phyloP scores from a whole-genome alignment of 2,329 filamentous ascomycete species.

The Penicillium sp. region DNA sequence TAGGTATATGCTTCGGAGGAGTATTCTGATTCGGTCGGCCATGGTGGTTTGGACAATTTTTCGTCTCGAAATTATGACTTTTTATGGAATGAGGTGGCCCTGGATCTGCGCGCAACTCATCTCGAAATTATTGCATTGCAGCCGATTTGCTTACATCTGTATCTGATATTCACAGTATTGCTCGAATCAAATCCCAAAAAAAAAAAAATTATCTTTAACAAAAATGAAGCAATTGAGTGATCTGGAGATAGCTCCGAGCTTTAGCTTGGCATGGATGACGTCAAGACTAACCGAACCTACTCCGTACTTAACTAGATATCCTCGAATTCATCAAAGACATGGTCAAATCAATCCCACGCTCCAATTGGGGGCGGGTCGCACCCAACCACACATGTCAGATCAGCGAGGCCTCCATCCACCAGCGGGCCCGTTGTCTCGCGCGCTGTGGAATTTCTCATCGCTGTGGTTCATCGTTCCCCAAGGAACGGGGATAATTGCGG shows the following conservation, averaged over 20 bases:
- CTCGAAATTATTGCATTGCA: neutral
- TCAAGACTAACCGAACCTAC: neutral
- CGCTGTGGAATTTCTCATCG: constrained; percentile 37
- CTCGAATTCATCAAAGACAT: neutral
- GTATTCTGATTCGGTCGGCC: constrained; percentile 2
- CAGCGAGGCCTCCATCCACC: neutral
- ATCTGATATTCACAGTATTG: neutral
- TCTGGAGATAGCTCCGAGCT: neutral
- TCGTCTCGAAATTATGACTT: neutral
- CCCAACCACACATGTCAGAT: neutral
- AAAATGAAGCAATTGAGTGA: neutral
- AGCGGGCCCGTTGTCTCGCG: constrained; percentile 13
- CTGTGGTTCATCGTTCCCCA: constrained; percentile 44
- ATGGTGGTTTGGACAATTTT: neutral
- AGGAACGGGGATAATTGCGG: constrained; percentile 39
- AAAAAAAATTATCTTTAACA: neutral
- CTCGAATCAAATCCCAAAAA: neutral
- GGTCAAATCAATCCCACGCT: neutral
- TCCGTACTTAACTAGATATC: too few species aligned
- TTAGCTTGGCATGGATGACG: neutral
- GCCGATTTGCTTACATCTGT: neutral
- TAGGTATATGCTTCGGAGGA: neutral
- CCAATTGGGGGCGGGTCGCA: neutral
- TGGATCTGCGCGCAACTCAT: neutral
- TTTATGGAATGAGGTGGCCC: neutral